These are phyloP conservation scores for Lactifluus pinguis DNA, from an alignment of 768 basidiomycete genomes.

Conservation along the genomic window DNA sequence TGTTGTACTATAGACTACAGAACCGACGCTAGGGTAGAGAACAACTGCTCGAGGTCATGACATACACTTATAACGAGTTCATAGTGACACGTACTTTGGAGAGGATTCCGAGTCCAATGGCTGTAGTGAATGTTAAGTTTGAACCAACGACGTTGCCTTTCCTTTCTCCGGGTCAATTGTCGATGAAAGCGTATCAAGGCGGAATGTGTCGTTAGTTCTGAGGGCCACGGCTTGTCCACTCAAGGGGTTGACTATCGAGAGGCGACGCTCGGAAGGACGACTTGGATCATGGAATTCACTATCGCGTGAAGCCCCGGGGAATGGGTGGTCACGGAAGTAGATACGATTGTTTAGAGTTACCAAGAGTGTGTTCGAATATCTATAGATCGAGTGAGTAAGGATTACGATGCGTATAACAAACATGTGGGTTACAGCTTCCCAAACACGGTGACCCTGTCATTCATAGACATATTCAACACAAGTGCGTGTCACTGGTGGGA, in stretches of 20 bases:
- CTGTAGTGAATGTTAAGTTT: not conserved
- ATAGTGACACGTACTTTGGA: no score
- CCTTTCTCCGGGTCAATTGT: not conserved
- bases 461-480: not conserved
- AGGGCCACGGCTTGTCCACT: not conserved
- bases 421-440: constrained; percentile 12
- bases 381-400: not conserved
- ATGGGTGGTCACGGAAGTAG: constrained; percentile 6
- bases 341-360: constrained; percentile 20
- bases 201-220: not conserved
- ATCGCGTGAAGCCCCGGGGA: not conserved
- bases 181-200: not conserved
- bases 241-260: not conserved
- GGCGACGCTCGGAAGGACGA: not conserved
- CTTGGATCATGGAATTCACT: not conserved
- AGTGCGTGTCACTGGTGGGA: not conserved
- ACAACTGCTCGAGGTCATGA: no score
- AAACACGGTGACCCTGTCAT: constrained; percentile 16
- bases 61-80: no score
- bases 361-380: constrained; percentile 22
- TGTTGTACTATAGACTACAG: no score
- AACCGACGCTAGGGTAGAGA: no score
- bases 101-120: not conserved
- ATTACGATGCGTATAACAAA: not conserved
- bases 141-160: not conserved